Percentiles rank a stretch among this genome's conserved stretches.
Conservation (phyloP, 2,329 filamentous ascomycete species). For the Cladosporium sp. region DNA sequence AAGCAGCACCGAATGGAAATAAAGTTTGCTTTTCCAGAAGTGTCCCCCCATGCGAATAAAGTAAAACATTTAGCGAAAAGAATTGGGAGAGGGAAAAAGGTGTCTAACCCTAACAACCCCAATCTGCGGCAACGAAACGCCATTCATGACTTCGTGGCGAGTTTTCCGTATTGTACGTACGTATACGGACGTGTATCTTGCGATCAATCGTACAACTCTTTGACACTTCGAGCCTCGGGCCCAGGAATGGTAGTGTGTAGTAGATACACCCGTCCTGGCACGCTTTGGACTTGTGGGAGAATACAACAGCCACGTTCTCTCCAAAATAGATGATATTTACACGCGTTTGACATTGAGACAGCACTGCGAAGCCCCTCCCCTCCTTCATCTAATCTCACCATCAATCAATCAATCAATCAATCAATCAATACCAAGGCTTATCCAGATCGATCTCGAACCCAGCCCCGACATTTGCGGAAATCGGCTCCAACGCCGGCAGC, state of each 20-base stretch:
- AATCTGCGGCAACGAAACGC: neutral
- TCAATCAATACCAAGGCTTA: constrained; percentile 14
- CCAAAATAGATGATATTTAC: neutral
- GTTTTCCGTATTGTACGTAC: neutral
- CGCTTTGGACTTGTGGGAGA: neutral
- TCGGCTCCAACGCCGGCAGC: constrained; percentile 14
- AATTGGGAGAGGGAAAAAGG: neutral
- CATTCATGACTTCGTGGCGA: neutral
- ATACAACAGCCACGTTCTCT: neutral
- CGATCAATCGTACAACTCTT: no score
- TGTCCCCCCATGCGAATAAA: neutral
- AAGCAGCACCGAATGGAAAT: no score
- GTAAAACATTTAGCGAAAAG: neutral
- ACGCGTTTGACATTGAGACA: neutral
- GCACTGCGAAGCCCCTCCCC: neutral
- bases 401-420: neutral
- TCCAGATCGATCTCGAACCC: constrained; percentile 15
- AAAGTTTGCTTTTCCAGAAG: no score
- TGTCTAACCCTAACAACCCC: neutral
- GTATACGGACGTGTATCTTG: neutral
- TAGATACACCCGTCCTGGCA: neutral
- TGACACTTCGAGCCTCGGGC: neutral
- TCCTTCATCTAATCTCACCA: no score
- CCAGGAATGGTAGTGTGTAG: neutral
- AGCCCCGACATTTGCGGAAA: constrained; percentile 7